Evolutionary conservation across 164 flowering plant species (phyloP).

Genomic region (Vitis labrusca): DNA sequence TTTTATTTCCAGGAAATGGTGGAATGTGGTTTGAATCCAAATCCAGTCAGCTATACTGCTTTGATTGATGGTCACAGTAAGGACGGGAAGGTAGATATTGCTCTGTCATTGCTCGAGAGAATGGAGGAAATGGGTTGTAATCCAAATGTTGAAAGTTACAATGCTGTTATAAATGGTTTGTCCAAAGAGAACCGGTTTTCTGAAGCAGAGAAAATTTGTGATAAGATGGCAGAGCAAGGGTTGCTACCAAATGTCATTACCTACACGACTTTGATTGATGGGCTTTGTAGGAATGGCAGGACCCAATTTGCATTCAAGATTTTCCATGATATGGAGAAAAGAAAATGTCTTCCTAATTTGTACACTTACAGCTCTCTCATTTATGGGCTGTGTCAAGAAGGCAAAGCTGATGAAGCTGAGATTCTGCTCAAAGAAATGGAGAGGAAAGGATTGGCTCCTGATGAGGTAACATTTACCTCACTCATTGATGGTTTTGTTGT

Average conservation of each 20-base stretch:
- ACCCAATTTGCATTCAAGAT: slow-evolving; percentile 56
- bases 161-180: slow-evolving; percentile 65
- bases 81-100: slow-evolving; percentile 53
- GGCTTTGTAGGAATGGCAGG: slow-evolving; percentile 56
- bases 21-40: slow-evolving; percentile 51
- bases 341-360: slow-evolving; percentile 53
- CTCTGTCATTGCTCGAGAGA: slow-evolving; percentile 46
- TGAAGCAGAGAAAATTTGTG: slow-evolving; percentile 44
- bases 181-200: slow-evolving; percentile 38
- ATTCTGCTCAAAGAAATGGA: slow-evolving; percentile 55
- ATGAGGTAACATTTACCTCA: slow-evolving; percentile 60
- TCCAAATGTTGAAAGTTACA: slow-evolving; percentile 56
- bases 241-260: slow-evolving; percentile 69
- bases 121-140: slow-evolving; percentile 50
- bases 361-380: slow-evolving; percentile 64
- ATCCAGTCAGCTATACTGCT: slow-evolving; percentile 50
- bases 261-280: slow-evolving; percentile 72
- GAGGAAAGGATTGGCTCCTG: slow-evolving; percentile 55
- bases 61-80: slow-evolving; percentile 78
- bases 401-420: slow-evolving; percentile 63
- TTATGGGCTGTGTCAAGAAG: slow-evolving; percentile 71
- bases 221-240: slow-evolving; percentile 49
- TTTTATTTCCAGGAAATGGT: slow-evolving; percentile 50
- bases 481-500: slow-evolving; percentile 68
- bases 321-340: slow-evolving; percentile 58